Base-by-base conservation (phyloP, 305 asterid genomes). In the Vinca major region DNA sequence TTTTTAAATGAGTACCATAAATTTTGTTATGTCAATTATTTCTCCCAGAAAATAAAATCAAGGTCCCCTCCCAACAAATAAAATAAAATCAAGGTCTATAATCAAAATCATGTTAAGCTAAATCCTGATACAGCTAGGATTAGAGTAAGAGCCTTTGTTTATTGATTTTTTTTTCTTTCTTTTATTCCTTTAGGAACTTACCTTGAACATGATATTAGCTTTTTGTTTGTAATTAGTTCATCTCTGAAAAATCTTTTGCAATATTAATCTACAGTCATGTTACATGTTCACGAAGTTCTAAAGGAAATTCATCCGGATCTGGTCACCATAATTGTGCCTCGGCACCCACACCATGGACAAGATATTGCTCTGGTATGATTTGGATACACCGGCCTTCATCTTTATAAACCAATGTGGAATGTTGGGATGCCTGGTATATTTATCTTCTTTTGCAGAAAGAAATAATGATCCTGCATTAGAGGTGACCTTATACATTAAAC, bases 271-370 rank as follows among this genome's bases (percentile, higher is more conserved):
- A 77, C 92, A 90, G 97, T 90, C 64, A 78, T 89, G 76, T 64
- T 90, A 65, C 77, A 77, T 78, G 97, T 87, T 73, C 95, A 93
- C 83, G 75, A 71, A 57, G 71, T 66, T 67, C 88, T 93, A 68
- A 80, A 84, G 85, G 79, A 83, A 76, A 82, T 74, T 75, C 81
- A 87, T 77, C 82, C 84, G 19, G 87, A 84, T 71, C 57, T 89
- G 49, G 57, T 87, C 70, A 88, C 97, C 62, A 89, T 93, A 74
- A 82, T 90, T 73, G 98, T 84, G 66, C 90, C 96, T 45, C 86
- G 97, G 62, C 78, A 90, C 69, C 96, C 94, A 36, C 89, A 82
- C 16, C 84, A 67, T 47, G 97, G 94, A 56, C 80, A 67, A 65
- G 87, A 80, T 65, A 83, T 90, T 64, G 87, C 92, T 66, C 71